Evolutionary conservation across 208 protist species (phyloP).

Genomic region (Leishmania major): DNA sequence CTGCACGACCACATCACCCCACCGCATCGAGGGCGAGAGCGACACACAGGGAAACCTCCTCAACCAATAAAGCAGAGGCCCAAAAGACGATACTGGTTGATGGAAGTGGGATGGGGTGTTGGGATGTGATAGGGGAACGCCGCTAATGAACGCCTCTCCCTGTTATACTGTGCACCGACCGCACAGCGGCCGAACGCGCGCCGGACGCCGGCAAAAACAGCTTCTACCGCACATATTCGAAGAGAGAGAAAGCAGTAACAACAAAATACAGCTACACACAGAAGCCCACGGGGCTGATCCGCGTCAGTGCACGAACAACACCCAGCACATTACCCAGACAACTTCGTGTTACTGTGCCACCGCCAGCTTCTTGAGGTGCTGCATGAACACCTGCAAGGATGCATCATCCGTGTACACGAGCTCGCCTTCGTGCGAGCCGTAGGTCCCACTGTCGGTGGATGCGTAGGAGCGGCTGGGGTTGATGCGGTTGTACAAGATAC

Average conservation of each 20-base stretch:
- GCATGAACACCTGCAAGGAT: slow-evolving; percentile 97
- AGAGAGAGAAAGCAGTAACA: not conserved
- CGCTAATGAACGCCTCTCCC: not conserved
- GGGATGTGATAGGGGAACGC: not conserved
- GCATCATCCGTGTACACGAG: slow-evolving; percentile 98
- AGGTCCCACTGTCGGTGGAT: slow-evolving; percentile 45
- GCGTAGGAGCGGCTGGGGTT: slow-evolving; percentile 97
- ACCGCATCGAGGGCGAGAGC: not conserved
- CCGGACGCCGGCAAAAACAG: not conserved
- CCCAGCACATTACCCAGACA: not conserved
- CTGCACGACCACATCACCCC: not conserved
- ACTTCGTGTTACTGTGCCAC: slow-evolving; percentile 62
- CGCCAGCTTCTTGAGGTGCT: slow-evolving; percentile 97
- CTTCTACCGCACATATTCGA: not conserved
- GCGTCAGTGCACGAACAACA: not conserved
- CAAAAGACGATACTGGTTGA: slow-evolving; percentile 3
- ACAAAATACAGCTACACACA: not conserved
- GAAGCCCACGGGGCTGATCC: not conserved
- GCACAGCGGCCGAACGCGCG: not conserved
- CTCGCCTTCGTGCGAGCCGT: slow-evolving; percentile 76
- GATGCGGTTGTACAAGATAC: slow-evolving; percentile 98
- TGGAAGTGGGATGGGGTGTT: not conserved
- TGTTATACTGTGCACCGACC: not conserved
- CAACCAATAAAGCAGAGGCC: not conserved
- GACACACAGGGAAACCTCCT: not conserved